These are phyloP conservation scores for Capsicum chinense DNA, from an alignment of 257 asterid genomes.

Conservation along the genomic window DNA sequence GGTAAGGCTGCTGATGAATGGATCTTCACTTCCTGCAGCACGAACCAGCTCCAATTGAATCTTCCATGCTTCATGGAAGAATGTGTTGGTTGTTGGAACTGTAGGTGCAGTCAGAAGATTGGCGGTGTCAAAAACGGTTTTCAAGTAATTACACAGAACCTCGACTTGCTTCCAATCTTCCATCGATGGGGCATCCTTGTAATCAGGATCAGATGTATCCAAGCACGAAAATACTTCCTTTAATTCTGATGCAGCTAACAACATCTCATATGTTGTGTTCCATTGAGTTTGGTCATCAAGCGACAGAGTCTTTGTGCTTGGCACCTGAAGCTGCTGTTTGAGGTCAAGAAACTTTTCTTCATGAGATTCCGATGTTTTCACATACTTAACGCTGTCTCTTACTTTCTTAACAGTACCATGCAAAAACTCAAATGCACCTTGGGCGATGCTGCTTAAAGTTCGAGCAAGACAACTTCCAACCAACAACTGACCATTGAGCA, in stretches of 20 bases:
- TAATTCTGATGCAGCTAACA: slow-evolving; percentile 75
- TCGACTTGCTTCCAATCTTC: slow-evolving; percentile 88
- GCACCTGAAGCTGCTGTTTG: slow-evolving; percentile 88
- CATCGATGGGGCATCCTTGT: slow-evolving; percentile 58
- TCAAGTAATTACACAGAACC: slow-evolving; percentile 62
- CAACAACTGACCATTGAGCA: slow-evolving; percentile 84
- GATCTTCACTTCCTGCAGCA: slow-evolving; percentile 68
- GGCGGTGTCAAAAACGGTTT: slow-evolving; percentile 81
- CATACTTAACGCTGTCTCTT: slow-evolving; percentile 84
- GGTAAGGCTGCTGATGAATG: slow-evolving; percentile 57
- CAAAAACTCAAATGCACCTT: slow-evolving; percentile 56
- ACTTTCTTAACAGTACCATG: slow-evolving; percentile 69
- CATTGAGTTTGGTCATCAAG: slow-evolving; percentile 81
- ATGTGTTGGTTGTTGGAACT: slow-evolving; percentile 73
- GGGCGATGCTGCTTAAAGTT: slow-evolving; percentile 68
- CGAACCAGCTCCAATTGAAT: slow-evolving; percentile 85
- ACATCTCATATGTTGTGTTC: slow-evolving; percentile 95
- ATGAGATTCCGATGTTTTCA: slow-evolving; percentile 77
- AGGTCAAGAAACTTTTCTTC: slow-evolving; percentile 87
- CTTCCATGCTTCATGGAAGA: slow-evolving; percentile 98
- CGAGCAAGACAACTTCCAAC: slow-evolving; percentile 82
- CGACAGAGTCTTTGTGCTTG: slow-evolving; percentile 68
- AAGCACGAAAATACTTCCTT: slow-evolving; percentile 89
- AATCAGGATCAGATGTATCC: slow-evolving; percentile 79
- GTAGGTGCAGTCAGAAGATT: slow-evolving; percentile 56